Percentiles rank a stretch among this genome's conserved stretches.
phyloP scores from a whole-genome alignment of 495 filamentous ascomycete species.

The Mytilinidion resinicola region DNA sequence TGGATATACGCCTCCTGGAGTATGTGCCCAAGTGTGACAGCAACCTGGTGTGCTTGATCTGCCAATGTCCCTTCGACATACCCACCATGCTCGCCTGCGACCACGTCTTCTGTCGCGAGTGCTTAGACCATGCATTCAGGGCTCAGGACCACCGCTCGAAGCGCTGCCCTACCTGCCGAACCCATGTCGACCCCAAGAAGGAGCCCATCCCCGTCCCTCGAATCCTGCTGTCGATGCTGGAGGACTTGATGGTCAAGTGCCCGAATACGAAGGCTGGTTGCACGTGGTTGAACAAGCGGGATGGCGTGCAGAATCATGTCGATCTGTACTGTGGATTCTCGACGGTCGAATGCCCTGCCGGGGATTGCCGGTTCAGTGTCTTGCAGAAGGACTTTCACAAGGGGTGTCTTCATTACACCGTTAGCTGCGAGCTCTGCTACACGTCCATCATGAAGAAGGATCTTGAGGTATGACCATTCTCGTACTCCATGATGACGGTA shows the following conservation, averaged over 20 bases:
- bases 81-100: constrained; percentile 70
- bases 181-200: constrained; percentile 13
- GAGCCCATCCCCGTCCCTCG: constrained; percentile 39
- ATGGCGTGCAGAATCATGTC: constrained; percentile 66
- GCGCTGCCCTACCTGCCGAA: constrained; percentile 38
- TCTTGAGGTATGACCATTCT: constrained; percentile 43
- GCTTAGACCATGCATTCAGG: constrained; percentile 45
- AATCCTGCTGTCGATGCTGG: constrained; percentile 60
- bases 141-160: constrained; percentile 13
- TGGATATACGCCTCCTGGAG: constrained; percentile 64
- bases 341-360: constrained; percentile 54
- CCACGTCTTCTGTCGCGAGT: constrained; percentile 69
- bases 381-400: constrained; percentile 47
- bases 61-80: constrained; percentile 64
- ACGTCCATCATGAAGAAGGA: constrained; percentile 52
- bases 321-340: constrained; percentile 67
- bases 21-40: constrained; percentile 64
- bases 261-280: constrained; percentile 60
- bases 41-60: constrained; percentile 79
- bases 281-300: constrained; percentile 52
- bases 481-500: background rate
- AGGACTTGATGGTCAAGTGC: constrained; percentile 69
- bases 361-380: constrained; percentile 38
- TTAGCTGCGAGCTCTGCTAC: constrained; percentile 50
- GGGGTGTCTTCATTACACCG: constrained; percentile 53